Conservation (phyloP, 768 basidiomycete genomes). For the Boletus reticulatus region DNA sequence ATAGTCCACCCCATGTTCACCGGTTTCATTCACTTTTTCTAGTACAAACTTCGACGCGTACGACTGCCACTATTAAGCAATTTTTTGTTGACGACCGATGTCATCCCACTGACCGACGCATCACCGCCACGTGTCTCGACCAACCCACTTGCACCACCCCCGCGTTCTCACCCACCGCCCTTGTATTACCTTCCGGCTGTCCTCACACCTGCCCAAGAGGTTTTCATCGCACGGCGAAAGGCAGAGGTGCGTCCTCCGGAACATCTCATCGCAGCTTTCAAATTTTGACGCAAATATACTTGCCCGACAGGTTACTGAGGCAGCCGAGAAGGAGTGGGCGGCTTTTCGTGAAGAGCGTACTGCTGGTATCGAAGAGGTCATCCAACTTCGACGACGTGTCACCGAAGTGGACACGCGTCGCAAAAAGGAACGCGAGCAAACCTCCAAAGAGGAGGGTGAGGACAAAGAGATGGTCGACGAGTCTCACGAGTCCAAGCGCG, state of each 20-base stretch:
- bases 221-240: conserved; percentile 60
- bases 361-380: conserved; percentile 59
- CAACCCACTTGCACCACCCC: conserved; percentile 45
- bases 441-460: conserved; percentile 29
- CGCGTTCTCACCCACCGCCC: conserved; percentile 71
- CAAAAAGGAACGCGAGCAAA: conserved; percentile 39
- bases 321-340: conserved; percentile 67
- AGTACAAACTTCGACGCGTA: conserved; percentile 74
- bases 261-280: background rate
- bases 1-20: background rate
- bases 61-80: conserved; percentile 72
- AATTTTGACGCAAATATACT: conserved; percentile 1
- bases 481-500: conserved; percentile 14
- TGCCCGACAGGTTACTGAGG: conserved; percentile 50
- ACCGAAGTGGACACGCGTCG: conserved; percentile 60
- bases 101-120: conserved; percentile 43
- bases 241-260: conserved; percentile 46
- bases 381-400: conserved; percentile 58
- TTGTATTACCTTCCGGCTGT: conserved; percentile 74
- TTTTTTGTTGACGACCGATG: conserved; percentile 74
- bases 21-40: background rate
- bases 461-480: conserved; percentile 37
- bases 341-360: conserved; percentile 60
- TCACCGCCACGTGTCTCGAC: conserved; percentile 26
- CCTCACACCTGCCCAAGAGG: conserved; percentile 66